Conservation (phyloP, 2,329 filamentous ascomycete species). For the Geosmithia morbida region DNA sequence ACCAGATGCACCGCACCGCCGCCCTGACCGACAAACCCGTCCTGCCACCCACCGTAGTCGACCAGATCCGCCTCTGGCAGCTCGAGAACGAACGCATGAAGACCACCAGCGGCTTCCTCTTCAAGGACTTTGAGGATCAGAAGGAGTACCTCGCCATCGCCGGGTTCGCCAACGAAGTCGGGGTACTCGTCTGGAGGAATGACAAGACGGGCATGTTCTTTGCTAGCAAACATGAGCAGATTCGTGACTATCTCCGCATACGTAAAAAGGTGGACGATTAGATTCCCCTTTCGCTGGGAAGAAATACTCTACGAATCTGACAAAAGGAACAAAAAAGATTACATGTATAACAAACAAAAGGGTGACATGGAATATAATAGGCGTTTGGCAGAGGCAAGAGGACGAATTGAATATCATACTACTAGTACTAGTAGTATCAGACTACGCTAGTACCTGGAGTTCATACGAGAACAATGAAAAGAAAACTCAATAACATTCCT, state of each 20-base stretch:
- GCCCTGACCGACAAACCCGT: slow-evolving; percentile 48
- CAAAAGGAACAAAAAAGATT: not conserved
- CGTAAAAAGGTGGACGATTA: slow-evolving; percentile 29
- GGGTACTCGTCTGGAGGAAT: slow-evolving; percentile 78
- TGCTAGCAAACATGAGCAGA: slow-evolving; percentile 79
- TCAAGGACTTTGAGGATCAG: slow-evolving; percentile 68
- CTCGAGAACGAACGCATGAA: slow-evolving; percentile 92
- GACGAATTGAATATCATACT: too few relatives aligned
- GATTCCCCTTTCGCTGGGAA: too few relatives aligned
- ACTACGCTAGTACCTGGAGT: too few relatives aligned
- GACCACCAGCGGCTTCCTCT: slow-evolving; percentile 68
- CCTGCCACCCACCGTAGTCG: slow-evolving; percentile 86
- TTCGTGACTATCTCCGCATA: slow-evolving; percentile 64
- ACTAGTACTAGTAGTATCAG: too few relatives aligned
- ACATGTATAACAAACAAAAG: too few relatives aligned
- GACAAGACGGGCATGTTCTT: slow-evolving; percentile 77
- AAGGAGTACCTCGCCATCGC: slow-evolving; percentile 58
- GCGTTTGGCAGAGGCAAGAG: too few relatives aligned
- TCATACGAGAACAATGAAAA: too few relatives aligned
- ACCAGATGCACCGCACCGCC: slow-evolving; percentile 68
- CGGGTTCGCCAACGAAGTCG: slow-evolving; percentile 77
- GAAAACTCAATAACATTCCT: too few relatives aligned
- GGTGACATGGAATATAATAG: too few relatives aligned
- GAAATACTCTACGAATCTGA: not conserved
- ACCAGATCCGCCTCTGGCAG: slow-evolving; percentile 96